A percentile compares a stretch with the other conserved stretches of the same genome.
Conservation (phyloP, 331 rosid species). For the Quercus tomentella region DNA sequence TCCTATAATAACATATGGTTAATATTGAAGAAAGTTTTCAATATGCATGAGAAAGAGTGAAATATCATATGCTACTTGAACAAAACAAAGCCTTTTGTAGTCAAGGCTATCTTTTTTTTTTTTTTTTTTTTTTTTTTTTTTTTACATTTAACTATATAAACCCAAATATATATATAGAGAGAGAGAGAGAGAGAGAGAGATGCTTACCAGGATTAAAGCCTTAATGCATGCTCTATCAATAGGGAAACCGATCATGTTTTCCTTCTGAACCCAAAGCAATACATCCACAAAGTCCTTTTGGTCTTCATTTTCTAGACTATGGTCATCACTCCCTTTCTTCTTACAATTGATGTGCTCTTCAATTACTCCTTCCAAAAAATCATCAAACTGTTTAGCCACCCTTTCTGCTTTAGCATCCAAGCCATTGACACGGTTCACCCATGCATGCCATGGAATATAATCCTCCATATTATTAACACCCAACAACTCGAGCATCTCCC, state of each 20-base stretch:
- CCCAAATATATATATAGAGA: no score
- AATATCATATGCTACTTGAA: background rate
- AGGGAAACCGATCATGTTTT: slow-evolving; percentile 8
- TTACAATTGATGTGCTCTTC: slow-evolving; percentile 13
- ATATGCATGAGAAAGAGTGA: background rate
- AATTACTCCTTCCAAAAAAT: slow-evolving; percentile 6
- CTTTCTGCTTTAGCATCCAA: no score
- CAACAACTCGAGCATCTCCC: no score
- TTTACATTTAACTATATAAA: no score
- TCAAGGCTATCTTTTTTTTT: no score
- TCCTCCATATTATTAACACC: no score
- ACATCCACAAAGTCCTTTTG: slow-evolving; percentile 28
- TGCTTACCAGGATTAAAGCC: slow-evolving; percentile 26
- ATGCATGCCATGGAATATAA: no score
- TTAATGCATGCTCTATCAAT: slow-evolving; percentile 19
- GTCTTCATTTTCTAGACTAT: background rate
- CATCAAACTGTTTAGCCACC: no score
- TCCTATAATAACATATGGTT: slow-evolving; percentile 1
- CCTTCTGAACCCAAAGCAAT: slow-evolving; percentile 19
- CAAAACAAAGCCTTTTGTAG: background rate
- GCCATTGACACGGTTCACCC: no score
- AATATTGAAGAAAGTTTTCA: background rate
- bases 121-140: no score
- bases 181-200: background rate
- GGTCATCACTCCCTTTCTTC: background rate